These are phyloP conservation scores for Phytophthora litchii DNA, from an alignment of 352 stramenopile species.

Conservation along the genomic window DNA sequence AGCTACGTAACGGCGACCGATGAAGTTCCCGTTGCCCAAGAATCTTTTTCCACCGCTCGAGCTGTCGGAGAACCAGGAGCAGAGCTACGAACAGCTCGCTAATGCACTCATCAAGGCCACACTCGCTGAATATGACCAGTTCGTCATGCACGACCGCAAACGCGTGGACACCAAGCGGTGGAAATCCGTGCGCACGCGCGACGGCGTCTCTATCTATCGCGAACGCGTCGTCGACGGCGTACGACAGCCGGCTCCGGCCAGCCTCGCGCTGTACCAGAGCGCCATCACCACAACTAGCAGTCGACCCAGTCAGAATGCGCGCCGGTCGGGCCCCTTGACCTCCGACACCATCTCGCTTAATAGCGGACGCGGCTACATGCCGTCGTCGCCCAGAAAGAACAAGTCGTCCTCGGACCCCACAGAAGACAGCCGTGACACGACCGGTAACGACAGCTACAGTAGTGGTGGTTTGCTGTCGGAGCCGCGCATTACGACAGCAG, in stretches of 20 bases:
- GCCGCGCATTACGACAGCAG: conserved; percentile 28
- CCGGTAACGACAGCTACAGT: conserved; percentile 33
- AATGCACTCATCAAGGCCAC: conserved; percentile 54
- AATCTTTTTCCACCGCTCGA: conserved; percentile 53
- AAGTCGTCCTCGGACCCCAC: conserved; percentile 16
- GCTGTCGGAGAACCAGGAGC: conserved; percentile 44
- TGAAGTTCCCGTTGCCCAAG: conserved; percentile 63
- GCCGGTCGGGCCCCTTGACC: conserved; percentile 12
- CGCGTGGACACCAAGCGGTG: conserved; percentile 44
- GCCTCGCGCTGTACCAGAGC: conserved; percentile 34
- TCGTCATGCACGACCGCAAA: conserved; percentile 42
- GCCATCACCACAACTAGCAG: conserved; percentile 25
- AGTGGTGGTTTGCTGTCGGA: conserved; percentile 23
- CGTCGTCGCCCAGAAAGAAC: conserved; percentile 24
- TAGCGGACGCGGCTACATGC: conserved; percentile 12
- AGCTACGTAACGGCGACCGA: conserved; percentile 25
- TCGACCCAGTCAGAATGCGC: conserved; percentile 29
- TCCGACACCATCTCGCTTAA: conserved; percentile 24
- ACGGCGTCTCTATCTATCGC: conserved; percentile 53
- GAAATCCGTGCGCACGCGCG: conserved; percentile 46
- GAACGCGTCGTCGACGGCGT: conserved; percentile 34
- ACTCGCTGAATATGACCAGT: conserved; percentile 54
- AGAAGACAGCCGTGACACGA: conserved; percentile 29
- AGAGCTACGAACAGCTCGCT: conserved; percentile 54
- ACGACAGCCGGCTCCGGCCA: conserved; percentile 18